A percentile compares a stretch with the other conserved stretches of the same genome.
Conservation (phyloP, 345 rosid genomes). For the Alliaria petiolata region DNA sequence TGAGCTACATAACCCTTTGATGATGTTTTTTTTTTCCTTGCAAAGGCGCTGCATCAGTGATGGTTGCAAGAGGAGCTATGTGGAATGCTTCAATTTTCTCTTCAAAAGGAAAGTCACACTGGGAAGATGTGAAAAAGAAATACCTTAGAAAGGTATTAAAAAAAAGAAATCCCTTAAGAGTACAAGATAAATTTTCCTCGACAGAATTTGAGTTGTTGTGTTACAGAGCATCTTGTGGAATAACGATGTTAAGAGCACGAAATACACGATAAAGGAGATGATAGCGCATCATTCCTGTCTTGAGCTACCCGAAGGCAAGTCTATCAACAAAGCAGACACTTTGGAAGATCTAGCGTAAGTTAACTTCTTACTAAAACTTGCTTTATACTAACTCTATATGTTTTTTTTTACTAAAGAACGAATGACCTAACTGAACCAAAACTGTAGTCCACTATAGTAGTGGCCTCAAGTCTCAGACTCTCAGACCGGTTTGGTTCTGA, state of each 20-base stretch:
- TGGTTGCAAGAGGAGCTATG: slow-evolving; percentile 95
- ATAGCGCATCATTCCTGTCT: slow-evolving; percentile 79
- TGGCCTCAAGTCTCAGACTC: not conserved
- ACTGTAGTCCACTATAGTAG: not conserved
- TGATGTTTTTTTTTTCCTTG: not conserved
- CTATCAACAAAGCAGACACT: slow-evolving; percentile 67
- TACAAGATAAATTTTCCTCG: not conserved
- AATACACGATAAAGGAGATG: slow-evolving; percentile 79
- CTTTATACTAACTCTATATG: not conserved
- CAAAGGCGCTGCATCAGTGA: slow-evolving; percentile 80
- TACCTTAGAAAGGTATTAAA: slow-evolving; percentile 68
- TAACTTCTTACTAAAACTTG: not conserved
- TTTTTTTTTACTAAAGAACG: not conserved
- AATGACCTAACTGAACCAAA: no score
- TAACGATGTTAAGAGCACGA: slow-evolving; percentile 80
- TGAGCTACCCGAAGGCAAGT: slow-evolving; percentile 75
- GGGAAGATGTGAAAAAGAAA: slow-evolving; percentile 72
- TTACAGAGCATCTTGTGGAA: slow-evolving; percentile 92
- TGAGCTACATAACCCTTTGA: not conserved
- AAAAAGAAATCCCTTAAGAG: not conserved
- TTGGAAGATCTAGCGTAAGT: slow-evolving; percentile 81
- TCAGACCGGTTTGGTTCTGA: not conserved
- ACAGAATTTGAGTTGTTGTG: slow-evolving; percentile 7
- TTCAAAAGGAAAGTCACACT: slow-evolving; percentile 55
- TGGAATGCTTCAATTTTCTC: slow-evolving; percentile 96